Evolutionary conservation across 768 basidiomycete genomes (phyloP), one percentile per base, ranked within the genome.

Genomic region (Glaciozyma antarctica): DNA sequence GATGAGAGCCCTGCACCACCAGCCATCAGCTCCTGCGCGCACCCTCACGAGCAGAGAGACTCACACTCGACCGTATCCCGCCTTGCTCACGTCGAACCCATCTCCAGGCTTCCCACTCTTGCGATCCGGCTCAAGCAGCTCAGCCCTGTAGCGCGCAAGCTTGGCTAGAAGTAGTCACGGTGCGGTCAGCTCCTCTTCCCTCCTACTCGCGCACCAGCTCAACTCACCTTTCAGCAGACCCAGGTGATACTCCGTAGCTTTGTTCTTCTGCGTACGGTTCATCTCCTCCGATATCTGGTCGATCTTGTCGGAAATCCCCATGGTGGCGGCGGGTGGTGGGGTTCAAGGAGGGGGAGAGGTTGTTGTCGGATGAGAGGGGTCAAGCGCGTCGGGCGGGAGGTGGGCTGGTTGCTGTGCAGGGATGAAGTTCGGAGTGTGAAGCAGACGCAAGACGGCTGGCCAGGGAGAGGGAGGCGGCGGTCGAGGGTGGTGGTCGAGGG

Each of bases 221-320:
- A 22, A 24, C 24, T 16, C 21, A 48, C 47, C 47, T 48, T 52
- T 16, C 21, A n/a, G n/a, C 47, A n/a, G 49, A 61, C 72, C 71
- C 44, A 73, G 58, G 64, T 71, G 73, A 62, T 71, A 62, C 53
- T 61, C 63, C 24, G 73, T 75, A 68, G 86, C 91, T 83, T 90
- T 94, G 78, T 97, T 97, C 81, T 97, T 97, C 79, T 94, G 91
- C 58, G 90, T 58, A 26, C 53, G 28, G 53, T 54, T 61, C 93
- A 98, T 95, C 83, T 97, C 93, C 85, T 91, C 90, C 92, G 75
- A 26, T 59, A 60, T 54, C 47, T 58, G 63, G 21, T 60, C 67
- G n/a, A 77, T 90, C 85, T 97, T 97, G 79, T 97, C 93, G 73
- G 91, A 81, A 74, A 95, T 84, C 73, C 92, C 93, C 93, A 97